Evolutionary conservation across 305 asterid species (phyloP), one percentile per base, ranked within the genome.

Genomic region (Fraxinus latifolia): DNA sequence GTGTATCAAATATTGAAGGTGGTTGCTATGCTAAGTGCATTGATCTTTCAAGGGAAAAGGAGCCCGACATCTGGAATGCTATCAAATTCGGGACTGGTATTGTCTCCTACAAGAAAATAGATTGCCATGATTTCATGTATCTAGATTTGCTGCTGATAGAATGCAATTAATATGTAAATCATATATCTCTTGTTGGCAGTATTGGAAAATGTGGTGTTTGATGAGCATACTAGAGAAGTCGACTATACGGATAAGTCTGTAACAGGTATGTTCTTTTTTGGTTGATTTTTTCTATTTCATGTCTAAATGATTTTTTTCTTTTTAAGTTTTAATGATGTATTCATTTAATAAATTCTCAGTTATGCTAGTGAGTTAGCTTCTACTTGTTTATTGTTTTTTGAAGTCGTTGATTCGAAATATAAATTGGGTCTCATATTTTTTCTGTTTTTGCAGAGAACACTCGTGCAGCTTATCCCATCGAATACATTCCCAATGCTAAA

Each of bases 11-110:
- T 80, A 96, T 96, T 37, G 99, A 96, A 83, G 99, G 99, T 25
- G 98, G 99, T 55, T 96, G 99, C 89, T 96, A 96, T 78, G 99
- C 99, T 0, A 96, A 96, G 89, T 96, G 99, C 90, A 90, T 96
- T 81, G 99, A 58, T 58, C 68, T 58, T 58, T 58, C 27, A 6
- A 19, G 68, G 68, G 68, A 58, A 58, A 58, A 19, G 86, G 99
- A 96, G 89, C 99, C 99, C 27, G 99, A 96, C 85, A 96, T 96
- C 81, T 96, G 97, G 97, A 95, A 96, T 65, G 99, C 99, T 7
- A 95, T 96, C 84, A 96, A 95, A 87, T 96, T 96, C 77, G 99
- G 99, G 77, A 91, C 98, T 53, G 99, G 99, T 96, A 94, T 9
- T 70, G 34, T 67, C 81, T 32, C 34, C 27, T 34, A 23, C 6